These are phyloP conservation scores for Alternaria triticina DNA, from an alignment of 2,329 filamentous ascomycete genomes.

Conservation along the genomic window DNA sequence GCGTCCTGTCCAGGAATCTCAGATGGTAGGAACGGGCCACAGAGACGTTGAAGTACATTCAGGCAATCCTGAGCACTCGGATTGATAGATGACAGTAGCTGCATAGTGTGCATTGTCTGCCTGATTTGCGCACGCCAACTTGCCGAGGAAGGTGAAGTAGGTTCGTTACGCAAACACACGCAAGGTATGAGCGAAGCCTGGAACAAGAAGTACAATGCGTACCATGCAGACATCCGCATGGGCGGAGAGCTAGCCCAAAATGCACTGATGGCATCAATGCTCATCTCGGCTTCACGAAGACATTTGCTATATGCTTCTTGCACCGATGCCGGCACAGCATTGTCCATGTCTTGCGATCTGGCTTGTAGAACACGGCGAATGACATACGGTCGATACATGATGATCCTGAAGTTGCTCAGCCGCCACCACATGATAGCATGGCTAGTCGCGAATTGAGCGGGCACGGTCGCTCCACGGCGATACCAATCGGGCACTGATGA, in stretches of 20 bases:
- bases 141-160: constrained; percentile 43
- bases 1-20: constrained; percentile 1
- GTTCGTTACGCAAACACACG: constrained; percentile 56
- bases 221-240: constrained; percentile 54
- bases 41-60: constrained; percentile 52
- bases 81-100: constrained; percentile 49
- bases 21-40: constrained; percentile 33
- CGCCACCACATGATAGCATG: constrained; percentile 56
- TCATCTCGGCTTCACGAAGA: constrained; percentile 51
- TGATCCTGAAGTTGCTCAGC: constrained; percentile 55
- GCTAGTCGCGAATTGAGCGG: constrained; percentile 48
- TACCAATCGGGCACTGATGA: constrained; percentile 49
- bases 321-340: constrained; percentile 31
- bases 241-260: constrained; percentile 51
- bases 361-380: constrained; percentile 47
- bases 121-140: constrained; percentile 54
- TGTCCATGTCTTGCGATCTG: constrained; percentile 18
- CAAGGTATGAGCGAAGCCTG: constrained; percentile 58
- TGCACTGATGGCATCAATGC: constrained; percentile 48
- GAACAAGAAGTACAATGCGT: constrained; percentile 56
- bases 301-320: constrained; percentile 43
- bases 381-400: constrained; percentile 57
- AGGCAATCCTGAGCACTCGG: constrained; percentile 53
- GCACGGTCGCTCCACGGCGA: constrained; percentile 38
- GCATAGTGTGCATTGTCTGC: constrained; percentile 47